A percentile compares a stretch with the other conserved stretches of the same genome.
Evolutionary conservation across 345 rosid species (phyloP).

Genomic region (Pistacia integerrima): DNA sequence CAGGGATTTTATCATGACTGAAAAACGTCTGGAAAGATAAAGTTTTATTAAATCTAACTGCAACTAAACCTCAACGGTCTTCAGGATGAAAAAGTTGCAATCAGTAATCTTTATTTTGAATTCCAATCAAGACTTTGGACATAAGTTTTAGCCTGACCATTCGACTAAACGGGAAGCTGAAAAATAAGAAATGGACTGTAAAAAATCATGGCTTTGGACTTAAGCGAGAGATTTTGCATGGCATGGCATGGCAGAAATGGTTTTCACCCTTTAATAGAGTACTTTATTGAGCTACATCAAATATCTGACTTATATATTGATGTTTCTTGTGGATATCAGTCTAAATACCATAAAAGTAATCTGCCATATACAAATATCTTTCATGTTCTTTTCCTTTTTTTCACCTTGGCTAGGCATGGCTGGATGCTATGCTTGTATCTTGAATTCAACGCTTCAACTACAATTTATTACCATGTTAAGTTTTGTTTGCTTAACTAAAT

Average conservation of each 20-base stretch:
- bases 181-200: background rate
- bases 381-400: background rate
- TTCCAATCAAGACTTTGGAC: too few relatives aligned
- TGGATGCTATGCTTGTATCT: background rate
- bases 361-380: background rate
- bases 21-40: background rate
- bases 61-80: background rate
- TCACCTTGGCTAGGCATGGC: background rate
- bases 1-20: background rate
- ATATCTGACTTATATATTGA: conserved; percentile 1
- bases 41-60: background rate
- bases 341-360: background rate
- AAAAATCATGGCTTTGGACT: background rate
- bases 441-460: background rate
- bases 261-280: background rate
- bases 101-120: too few relatives aligned
- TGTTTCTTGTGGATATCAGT: background rate
- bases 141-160: background rate
- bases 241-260: background rate
- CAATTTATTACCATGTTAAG: background rate
- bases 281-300: background rate
- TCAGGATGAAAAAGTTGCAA: too few relatives aligned
- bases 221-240: background rate
- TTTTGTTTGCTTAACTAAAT: background rate
- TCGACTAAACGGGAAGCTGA: background rate